Conservation (phyloP, 495 filamentous ascomycete genomes). For the Bombardia bombarda region DNA sequence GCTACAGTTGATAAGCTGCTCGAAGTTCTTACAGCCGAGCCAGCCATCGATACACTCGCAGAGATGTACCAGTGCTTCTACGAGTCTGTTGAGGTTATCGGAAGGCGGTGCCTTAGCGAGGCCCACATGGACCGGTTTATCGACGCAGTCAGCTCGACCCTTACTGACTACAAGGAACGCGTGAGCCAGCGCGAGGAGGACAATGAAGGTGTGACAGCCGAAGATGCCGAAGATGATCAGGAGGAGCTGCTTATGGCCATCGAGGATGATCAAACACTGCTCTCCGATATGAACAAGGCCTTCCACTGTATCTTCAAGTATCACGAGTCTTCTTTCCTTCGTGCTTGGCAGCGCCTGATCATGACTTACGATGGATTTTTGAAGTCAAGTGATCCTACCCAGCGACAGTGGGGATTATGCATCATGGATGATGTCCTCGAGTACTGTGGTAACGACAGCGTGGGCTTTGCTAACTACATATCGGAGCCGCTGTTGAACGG, state of each 20-base stretch:
- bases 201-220: conserved; percentile 53
- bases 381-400: conserved; percentile 75
- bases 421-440: conserved; percentile 98
- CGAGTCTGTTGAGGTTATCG: conserved; percentile 92
- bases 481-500: conserved; percentile 76
- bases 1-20: conserved; percentile 83
- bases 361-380: conserved; percentile 80
- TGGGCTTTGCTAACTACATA: conserved; percentile 75
- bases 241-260: conserved; percentile 82
- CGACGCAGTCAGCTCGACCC: conserved; percentile 67
- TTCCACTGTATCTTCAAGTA: conserved; percentile 99
- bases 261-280: conserved; percentile 92
- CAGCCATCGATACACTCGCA: conserved; percentile 89
- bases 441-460: conserved; percentile 82
- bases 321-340: conserved; percentile 76
- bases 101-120: conserved; percentile 66
- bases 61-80: conserved; percentile 99
- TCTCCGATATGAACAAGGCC: conserved; percentile 99
- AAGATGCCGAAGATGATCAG: conserved; percentile 66
- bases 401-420: conserved; percentile 96
- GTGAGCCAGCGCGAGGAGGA: conserved; percentile 71
- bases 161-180: conserved; percentile 86
- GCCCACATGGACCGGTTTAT: conserved; percentile 83
- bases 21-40: conserved; percentile 90
- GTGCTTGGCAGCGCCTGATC: conserved; percentile 76